Evolutionary conservation across 2,329 filamentous ascomycete genomes (phyloP).

Genomic region (Huntiella decipiens): DNA sequence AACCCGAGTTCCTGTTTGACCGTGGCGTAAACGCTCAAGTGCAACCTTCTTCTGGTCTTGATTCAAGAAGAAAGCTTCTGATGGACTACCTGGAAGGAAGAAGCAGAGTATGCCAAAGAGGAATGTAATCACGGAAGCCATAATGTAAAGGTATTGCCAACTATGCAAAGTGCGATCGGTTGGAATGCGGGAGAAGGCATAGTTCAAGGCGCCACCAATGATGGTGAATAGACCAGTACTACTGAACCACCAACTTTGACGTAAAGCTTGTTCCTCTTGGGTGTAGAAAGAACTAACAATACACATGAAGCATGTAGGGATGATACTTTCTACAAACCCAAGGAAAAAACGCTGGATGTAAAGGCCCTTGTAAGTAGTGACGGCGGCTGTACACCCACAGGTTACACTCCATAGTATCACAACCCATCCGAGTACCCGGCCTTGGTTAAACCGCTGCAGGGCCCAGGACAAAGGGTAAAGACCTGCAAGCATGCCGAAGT

Average conservation of each 20-base stretch:
- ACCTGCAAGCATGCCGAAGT: constrained; percentile 51
- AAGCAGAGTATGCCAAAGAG: constrained; percentile 48
- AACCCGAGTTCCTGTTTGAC: constrained; percentile 45
- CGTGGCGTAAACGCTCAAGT: constrained; percentile 40
- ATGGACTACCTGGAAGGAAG: constrained; percentile 44
- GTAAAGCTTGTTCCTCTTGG: constrained; percentile 42
- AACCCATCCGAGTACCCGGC: constrained; percentile 42
- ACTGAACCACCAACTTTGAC: constrained; percentile 51
- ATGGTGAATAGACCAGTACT: constrained; percentile 40
- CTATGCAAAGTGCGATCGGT: constrained; percentile 15
- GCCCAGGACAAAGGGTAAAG: constrained; percentile 55
- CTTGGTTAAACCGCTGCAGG: constrained; percentile 47
- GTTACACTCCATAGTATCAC: constrained; percentile 48
- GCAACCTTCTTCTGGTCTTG: constrained; percentile 42
- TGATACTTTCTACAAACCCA: constrained; percentile 41
- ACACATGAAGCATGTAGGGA: constrained; percentile 48
- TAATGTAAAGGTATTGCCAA: constrained; percentile 56
- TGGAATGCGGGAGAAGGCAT: constrained; percentile 44
- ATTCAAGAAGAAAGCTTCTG: constrained; percentile 49
- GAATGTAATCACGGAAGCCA: constrained; percentile 44
- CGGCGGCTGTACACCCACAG: constrained; percentile 50
- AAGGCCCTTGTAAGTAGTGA: constrained; percentile 42
- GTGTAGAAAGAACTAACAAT: constrained; percentile 45
- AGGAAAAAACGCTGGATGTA: constrained; percentile 48
- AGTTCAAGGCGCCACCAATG: constrained; percentile 44